A percentile compares a stretch with the other conserved stretches of the same genome.
Evolutionary conservation across 768 basidiomycete genomes (phyloP).

Genomic region (Chalciporus piperatus): DNA sequence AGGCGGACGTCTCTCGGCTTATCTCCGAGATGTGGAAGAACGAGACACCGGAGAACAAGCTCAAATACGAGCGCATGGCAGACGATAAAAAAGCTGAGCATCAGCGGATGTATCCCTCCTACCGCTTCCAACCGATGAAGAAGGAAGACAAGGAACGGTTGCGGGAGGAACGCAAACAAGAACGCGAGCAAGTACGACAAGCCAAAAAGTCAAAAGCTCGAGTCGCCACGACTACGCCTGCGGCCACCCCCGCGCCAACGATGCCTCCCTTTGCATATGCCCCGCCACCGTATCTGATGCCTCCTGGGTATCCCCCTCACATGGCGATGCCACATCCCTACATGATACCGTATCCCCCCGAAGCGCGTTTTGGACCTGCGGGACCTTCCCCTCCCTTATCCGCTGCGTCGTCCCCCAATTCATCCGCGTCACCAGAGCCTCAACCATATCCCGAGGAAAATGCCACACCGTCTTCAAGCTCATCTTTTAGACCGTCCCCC

Average conservation of each 20-base stretch:
- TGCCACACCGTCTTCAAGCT: constrained; percentile 11
- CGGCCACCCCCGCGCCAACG: constrained; percentile 5
- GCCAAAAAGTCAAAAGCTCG: constrained; percentile 20
- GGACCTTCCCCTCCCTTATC: constrained; percentile 57
- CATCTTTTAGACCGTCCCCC: constrained; percentile 9
- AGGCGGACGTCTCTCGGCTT: constrained; percentile 62
- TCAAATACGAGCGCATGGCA: constrained; percentile 50
- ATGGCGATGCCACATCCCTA: constrained; percentile 17
- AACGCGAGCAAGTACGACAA: constrained; percentile 36
- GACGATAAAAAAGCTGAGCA: constrained; percentile 54
- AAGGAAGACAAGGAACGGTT: constrained; percentile 47
- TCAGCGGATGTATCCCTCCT: constrained; percentile 48
- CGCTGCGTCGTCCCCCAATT: constrained; percentile 45
- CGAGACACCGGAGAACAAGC: constrained; percentile 47
- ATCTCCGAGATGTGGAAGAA: constrained; percentile 65
- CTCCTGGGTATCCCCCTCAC: constrained; percentile 4
- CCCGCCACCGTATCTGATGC: background rate
- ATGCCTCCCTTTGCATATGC: background rate
- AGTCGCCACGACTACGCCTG: constrained; percentile 16
- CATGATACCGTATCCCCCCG: constrained; percentile 25
- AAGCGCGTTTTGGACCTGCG: constrained; percentile 29
- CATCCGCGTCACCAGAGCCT: constrained; percentile 16
- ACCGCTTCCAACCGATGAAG: constrained; percentile 56
- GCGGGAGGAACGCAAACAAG: constrained; percentile 39
- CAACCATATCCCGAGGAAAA: constrained; percentile 9